Evolutionary conservation across 192 early-diverging fungal genomes (phyloP), one percentile per base, ranked within the genome.

Genomic region (Entophlyctis luteolus): DNA sequence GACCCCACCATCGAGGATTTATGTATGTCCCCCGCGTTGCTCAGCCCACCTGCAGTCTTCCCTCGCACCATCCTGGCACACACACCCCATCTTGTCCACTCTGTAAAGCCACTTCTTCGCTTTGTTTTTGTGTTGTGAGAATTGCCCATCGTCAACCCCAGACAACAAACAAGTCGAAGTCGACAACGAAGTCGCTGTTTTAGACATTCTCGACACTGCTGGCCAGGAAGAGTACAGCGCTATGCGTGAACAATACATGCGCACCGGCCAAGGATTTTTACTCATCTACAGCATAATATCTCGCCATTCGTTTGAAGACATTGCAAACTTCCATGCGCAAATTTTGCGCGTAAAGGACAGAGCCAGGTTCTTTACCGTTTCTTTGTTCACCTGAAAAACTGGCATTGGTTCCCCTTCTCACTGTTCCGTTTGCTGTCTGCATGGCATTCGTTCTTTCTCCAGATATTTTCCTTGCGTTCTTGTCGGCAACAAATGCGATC

Each of bases 151-250:
- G 16, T 12, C 32, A 25, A 57, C 23, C 1, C 10, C 25, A 63
- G 60, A 96, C 80, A 82, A 90, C 66, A 94, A 94, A 71, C 87
- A 93, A 69, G 90, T 88, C 59, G 76, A 86, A 55, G 86, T 96
- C 16, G 93, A 96, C 67, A 82, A 79, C 57, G 85, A 89, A 62
- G 81, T 80, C 38, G 93, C 91, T 47, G 79, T 93, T 68, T 82
- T 96, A 23, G 93, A 96, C 63, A 86, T 96, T 49, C 86, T 96
- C 38, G 93, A 96, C 80, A 93, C 91, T 22, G 93, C 93, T 14
- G 93, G 93, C 52, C 89, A 93, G 60, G 87, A 91, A 63, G 91
- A 93, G 66, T 93, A 93, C 70, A 42, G 45, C 45, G 82, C 82
- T 22, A 84, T 84, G 82, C 46, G 82, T 33, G 90, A 93, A 74